Evolutionary conservation across 1,284 basidiomycete genomes (phyloP).

Genomic region (Tetrapyrgos nigripes): DNA sequence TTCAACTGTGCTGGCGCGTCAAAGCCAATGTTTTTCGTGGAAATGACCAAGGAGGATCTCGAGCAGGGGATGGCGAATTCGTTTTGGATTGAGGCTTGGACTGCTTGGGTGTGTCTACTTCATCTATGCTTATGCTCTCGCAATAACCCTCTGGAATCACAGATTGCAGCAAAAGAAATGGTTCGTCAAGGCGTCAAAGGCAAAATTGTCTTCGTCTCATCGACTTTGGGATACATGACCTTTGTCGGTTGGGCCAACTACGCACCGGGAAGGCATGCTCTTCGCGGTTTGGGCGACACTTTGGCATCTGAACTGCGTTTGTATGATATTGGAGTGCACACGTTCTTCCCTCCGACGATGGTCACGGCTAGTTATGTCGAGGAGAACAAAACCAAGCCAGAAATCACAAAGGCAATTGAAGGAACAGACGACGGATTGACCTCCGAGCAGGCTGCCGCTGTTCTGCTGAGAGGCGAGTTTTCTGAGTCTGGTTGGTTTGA

Average conservation of each 20-base stretch:
- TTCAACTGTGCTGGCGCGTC: conserved; percentile 82
- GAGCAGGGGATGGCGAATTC: conserved; percentile 62
- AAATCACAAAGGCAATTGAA: conserved; percentile 69
- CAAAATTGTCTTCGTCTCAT: conserved; percentile 86
- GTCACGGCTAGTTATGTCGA: conserved; percentile 64
- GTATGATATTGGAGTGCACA: conserved; percentile 61
- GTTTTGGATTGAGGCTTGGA: conserved; percentile 80
- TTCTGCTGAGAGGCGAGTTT: conserved; percentile 58
- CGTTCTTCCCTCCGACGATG: conserved; percentile 69
- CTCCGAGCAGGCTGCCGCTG: conserved; percentile 56
- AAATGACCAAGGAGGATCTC: conserved; percentile 66
- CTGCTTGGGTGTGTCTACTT: conserved; percentile 67
- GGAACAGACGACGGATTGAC: conserved; percentile 59
- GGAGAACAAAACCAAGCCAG: conserved; percentile 71
- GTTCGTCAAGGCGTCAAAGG: conserved; percentile 56
- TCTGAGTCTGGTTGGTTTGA: background rate
- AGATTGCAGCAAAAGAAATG: conserved; percentile 81
- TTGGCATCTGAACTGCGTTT: conserved; percentile 70
- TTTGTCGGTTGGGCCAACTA: conserved; percentile 89
- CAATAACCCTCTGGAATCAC: background rate
- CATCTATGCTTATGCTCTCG: background rate
- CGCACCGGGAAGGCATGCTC: conserved; percentile 88
- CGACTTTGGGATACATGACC: conserved; percentile 82
- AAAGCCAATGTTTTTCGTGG: conserved; percentile 77
- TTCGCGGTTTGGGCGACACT: conserved; percentile 78